Percentiles rank a stretch among this genome's conserved stretches.
These are phyloP conservation scores for Angomonas deanei DNA, from an alignment of 208 protist genomes.

Conservation along the genomic window DNA sequence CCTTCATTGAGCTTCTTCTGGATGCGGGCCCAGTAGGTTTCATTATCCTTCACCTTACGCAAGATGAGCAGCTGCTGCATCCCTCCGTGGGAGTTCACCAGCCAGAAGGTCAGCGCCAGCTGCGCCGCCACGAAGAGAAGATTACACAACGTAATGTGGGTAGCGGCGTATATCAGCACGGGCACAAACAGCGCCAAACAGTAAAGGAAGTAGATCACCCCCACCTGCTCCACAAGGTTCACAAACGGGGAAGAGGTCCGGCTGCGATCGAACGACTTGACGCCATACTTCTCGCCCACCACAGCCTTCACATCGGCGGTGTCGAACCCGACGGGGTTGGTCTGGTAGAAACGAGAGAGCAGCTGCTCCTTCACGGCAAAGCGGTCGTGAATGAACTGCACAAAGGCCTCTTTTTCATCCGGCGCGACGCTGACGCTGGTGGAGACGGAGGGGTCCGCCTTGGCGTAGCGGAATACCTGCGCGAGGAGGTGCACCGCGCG, in stretches of 20 bases:
- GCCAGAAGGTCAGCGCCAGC: slow-evolving; percentile 4
- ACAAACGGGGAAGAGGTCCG: background rate
- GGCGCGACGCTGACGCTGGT: slow-evolving; percentile 19
- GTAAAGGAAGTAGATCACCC: background rate
- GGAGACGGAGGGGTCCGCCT: slow-evolving; percentile 6
- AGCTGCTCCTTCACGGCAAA: slow-evolving; percentile 83
- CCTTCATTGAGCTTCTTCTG: no score
- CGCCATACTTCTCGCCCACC: slow-evolving; percentile 34
- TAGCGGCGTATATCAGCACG: slow-evolving; percentile 12
- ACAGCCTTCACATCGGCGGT: slow-evolving; percentile 44
- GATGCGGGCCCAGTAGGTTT: no score
- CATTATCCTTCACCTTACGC: background rate
- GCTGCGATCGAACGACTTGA: slow-evolving; percentile 38
- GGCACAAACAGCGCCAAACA: slow-evolving; percentile 11
- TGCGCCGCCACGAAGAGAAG: background rate
- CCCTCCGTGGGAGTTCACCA: background rate
- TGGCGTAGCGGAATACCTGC: slow-evolving; percentile 7
- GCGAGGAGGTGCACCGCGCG: slow-evolving; percentile 68
- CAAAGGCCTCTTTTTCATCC: slow-evolving; percentile 33
- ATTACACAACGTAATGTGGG: slow-evolving; percentile 18
- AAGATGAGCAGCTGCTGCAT: background rate
- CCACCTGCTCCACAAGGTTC: background rate
- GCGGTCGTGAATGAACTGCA: slow-evolving; percentile 55
- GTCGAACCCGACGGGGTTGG: slow-evolving; percentile 64
- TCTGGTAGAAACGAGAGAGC: slow-evolving; percentile 61